Evolutionary conservation across 176 grass and related monocot genomes (phyloP).

Genomic region (Triticum dicoccoides): DNA sequence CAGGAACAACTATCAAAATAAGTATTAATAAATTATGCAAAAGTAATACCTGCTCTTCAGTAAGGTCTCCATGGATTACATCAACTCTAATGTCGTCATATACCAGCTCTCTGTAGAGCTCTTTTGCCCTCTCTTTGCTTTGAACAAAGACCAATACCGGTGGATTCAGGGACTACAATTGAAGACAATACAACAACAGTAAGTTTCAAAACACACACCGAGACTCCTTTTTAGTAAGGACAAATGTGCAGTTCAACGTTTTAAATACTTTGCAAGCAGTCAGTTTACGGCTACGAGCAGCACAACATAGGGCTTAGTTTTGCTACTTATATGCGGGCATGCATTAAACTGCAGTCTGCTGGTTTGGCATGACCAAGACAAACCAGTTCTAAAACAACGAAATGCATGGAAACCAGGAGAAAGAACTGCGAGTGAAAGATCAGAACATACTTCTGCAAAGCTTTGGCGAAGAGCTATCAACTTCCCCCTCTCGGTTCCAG

Average conservation of each 20-base stretch:
- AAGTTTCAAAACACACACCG: background rate
- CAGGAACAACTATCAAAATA: background rate
- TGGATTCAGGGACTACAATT: slow-evolving; percentile 69
- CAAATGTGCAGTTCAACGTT: background rate
- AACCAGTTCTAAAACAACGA: background rate
- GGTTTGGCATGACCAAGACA: background rate
- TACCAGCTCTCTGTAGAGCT: slow-evolving; percentile 91
- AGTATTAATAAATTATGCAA: background rate
- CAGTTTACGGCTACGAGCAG: background rate
- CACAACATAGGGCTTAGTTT: background rate
- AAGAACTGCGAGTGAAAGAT: background rate
- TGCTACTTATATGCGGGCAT: background rate
- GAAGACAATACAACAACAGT: slow-evolving; percentile 16
- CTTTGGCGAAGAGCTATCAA: slow-evolving; percentile 86
- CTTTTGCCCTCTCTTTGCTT: slow-evolving; percentile 99
- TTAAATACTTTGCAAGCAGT: background rate
- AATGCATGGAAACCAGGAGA: background rate
- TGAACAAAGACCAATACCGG: slow-evolving; percentile 93
- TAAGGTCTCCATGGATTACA: slow-evolving; percentile 91
- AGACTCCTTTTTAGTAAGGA: background rate
- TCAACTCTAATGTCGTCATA: slow-evolving; percentile 84
- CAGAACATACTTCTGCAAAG: slow-evolving; percentile 65
- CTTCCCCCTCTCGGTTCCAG: slow-evolving; percentile 94
- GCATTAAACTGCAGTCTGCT: background rate
- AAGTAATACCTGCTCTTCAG: slow-evolving; percentile 71